phyloP scores from a whole-genome alignment of 805 yeast genomes.

The Starmera dryadoides region DNA sequence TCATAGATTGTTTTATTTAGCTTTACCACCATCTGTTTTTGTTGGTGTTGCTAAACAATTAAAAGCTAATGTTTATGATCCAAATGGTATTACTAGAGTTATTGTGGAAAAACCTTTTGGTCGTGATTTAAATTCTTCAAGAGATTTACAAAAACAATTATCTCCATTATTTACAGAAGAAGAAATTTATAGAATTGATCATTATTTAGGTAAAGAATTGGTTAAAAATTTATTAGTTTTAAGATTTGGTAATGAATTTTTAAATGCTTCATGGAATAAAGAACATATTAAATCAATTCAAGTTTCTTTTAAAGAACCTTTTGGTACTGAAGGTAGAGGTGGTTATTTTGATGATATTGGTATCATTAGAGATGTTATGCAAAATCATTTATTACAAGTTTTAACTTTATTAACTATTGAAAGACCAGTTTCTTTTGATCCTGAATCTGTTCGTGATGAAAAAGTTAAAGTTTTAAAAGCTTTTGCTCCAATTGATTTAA shows the following conservation, averaged over 20 bases:
- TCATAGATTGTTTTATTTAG: conserved; percentile 85
- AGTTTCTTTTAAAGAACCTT: conserved; percentile 93
- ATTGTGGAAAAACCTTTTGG: conserved; percentile 98
- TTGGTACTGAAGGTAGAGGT: conserved; percentile 98
- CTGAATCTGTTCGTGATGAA: conserved; percentile 93
- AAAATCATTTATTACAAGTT: conserved; percentile 92
- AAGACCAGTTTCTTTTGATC: conserved; percentile 83
- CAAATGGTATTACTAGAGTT: conserved; percentile 65
- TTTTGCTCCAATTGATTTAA: conserved; percentile 54
- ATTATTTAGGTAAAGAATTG: conserved; percentile 96
- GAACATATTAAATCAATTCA: conserved; percentile 74
- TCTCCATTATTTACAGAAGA: conserved; percentile 87
- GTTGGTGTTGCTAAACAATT: conserved; percentile 68
- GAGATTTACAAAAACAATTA: conserved; percentile 67
- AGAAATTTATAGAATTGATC: conserved; percentile 93
- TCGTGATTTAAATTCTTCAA: conserved; percentile 74
- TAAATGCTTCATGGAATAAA: conserved; percentile 85
- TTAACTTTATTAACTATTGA: conserved; percentile 92
- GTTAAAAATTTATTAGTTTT: conserved; percentile 87
- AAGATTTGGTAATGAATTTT: conserved; percentile 85
- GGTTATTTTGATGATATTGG: conserved; percentile 96
- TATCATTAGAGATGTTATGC: conserved; percentile 96
- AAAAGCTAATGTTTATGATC: conserved; percentile 61
- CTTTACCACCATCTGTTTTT: conserved; percentile 92
- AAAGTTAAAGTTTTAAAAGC: conserved; percentile 90